These are phyloP conservation scores for Mortierella antarctica DNA, from an alignment of 192 early-diverging fungal genomes.

Conservation along the genomic window DNA sequence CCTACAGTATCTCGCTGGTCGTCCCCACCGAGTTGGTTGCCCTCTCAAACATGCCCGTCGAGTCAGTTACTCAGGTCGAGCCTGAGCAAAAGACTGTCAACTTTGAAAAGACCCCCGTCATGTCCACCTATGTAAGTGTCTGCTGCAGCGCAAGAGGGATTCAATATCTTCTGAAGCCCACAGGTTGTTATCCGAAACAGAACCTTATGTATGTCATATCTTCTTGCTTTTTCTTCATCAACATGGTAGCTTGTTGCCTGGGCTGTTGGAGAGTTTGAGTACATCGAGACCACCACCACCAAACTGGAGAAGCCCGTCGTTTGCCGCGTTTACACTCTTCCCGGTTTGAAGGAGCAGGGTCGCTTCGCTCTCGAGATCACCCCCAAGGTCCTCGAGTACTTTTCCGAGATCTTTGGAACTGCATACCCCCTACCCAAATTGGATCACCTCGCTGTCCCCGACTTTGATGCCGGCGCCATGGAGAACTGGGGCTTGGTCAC, in stretches of 20 bases:
- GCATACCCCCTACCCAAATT: conserved; percentile 93
- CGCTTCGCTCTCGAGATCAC: conserved; percentile 86
- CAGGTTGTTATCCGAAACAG: background rate
- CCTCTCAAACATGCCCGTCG: conserved; percentile 92
- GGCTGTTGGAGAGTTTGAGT: conserved; percentile 92
- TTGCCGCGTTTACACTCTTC: conserved; percentile 89
- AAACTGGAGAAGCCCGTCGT: conserved; percentile 80
- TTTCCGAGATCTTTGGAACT: conserved; percentile 87
- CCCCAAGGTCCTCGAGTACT: conserved; percentile 82
- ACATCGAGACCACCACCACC: conserved; percentile 82
- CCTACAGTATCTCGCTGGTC: conserved; percentile 88
- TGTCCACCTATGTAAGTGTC: conserved; percentile 87
- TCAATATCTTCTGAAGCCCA: background rate
- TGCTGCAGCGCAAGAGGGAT: background rate
- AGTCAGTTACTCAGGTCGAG: conserved; percentile 64
- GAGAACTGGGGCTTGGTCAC: conserved; percentile 99
- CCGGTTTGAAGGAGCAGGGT: conserved; percentile 83
- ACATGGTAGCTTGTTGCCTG: conserved; percentile 76
- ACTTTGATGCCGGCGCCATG: conserved; percentile 91
- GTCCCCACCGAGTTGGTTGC: conserved; percentile 82
- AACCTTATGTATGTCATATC: background rate
- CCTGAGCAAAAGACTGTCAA: conserved; percentile 80
- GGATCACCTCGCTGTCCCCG: conserved; percentile 90
- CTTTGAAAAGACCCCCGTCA: conserved; percentile 92
- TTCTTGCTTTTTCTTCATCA: background rate